A percentile compares a stretch with the other conserved stretches of the same genome.
These are phyloP conservation scores for Venturia effusa DNA, from an alignment of 2,329 filamentous ascomycete species.

Conservation along the genomic window DNA sequence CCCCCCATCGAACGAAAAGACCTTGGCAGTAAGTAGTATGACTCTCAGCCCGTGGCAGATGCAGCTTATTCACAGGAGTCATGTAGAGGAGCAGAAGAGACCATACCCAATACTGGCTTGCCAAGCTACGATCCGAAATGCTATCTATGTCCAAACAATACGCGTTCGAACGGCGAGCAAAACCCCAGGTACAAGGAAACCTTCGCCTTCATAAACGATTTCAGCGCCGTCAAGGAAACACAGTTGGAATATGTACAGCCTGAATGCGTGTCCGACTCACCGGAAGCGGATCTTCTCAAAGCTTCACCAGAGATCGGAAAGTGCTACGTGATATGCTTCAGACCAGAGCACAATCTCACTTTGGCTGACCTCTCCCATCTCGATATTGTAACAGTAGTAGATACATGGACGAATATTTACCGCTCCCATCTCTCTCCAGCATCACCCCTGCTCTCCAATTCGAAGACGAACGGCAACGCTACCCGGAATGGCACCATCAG, in stretches of 20 bases:
- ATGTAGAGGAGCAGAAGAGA: background rate
- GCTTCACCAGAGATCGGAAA: background rate
- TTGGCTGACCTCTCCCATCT: background rate
- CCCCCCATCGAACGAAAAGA: slow-evolving; percentile 4
- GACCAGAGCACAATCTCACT: background rate
- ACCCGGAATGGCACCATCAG: slow-evolving; percentile 55
- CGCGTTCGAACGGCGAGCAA: background rate
- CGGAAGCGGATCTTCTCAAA: background rate
- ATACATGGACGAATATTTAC: background rate
- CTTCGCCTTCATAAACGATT: slow-evolving; percentile 8
- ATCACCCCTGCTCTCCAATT: background rate
- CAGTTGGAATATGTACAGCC: background rate
- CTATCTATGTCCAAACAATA: slow-evolving; percentile 8
- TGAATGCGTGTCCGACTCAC: background rate
- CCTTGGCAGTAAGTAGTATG: slow-evolving; percentile 15
- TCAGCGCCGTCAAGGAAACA: slow-evolving; percentile 5
- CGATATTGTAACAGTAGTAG: background rate
- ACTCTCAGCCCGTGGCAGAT: background rate
- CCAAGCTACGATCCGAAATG: slow-evolving; percentile 3
- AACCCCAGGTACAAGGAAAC: slow-evolving; percentile 6
- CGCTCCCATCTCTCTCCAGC: background rate
- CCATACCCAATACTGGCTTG: background rate
- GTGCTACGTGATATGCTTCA: slow-evolving; percentile 11
- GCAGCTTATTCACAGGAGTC: background rate
- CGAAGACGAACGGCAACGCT: background rate